These are phyloP conservation scores for Fraxinus baroniana DNA, from an alignment of 305 asterid species.

Conservation along the genomic window DNA sequence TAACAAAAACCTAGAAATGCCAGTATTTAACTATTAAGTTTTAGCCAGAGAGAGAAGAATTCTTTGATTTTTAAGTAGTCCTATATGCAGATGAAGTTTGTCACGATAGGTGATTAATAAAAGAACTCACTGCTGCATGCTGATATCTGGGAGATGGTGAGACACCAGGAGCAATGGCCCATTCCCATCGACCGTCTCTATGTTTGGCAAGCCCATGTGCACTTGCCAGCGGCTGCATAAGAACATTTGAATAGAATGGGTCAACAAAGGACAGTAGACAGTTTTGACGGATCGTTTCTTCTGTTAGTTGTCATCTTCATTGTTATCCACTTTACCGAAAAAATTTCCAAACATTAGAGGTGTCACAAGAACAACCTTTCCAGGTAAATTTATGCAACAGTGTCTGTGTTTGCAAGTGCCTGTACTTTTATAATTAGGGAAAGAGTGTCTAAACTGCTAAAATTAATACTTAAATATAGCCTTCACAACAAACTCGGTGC, in stretches of 20 bases:
- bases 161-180: slow-evolving; percentile 99
- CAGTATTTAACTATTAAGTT: slow-evolving; percentile 20
- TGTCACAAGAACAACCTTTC: not conserved
- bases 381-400: not conserved
- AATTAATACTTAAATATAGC: not conserved
- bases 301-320: slow-evolving; percentile 2
- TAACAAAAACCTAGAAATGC: slow-evolving; percentile 80
- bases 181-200: slow-evolving; percentile 99
- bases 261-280: slow-evolving; percentile 18
- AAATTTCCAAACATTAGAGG: slow-evolving; percentile 5
- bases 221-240: slow-evolving; percentile 84
- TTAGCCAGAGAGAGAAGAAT: slow-evolving; percentile 13
- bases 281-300: not conserved
- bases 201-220: slow-evolving; percentile 99
- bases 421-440: not conserved
- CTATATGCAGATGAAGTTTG: not conserved
- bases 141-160: slow-evolving; percentile 95
- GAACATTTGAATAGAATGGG: slow-evolving; percentile 14
- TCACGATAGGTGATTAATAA: not conserved
- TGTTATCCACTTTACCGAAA: slow-evolving; percentile 1
- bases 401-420: not conserved
- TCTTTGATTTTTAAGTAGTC: not conserved
- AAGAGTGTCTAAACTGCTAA: not conserved
- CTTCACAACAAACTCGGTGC: not conserved
- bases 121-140: slow-evolving; percentile 90